Percentiles rank a stretch among this genome's conserved stretches.
Conservation (phyloP, 176 grass and related monocot species). For the Coix lacrymajobi region DNA sequence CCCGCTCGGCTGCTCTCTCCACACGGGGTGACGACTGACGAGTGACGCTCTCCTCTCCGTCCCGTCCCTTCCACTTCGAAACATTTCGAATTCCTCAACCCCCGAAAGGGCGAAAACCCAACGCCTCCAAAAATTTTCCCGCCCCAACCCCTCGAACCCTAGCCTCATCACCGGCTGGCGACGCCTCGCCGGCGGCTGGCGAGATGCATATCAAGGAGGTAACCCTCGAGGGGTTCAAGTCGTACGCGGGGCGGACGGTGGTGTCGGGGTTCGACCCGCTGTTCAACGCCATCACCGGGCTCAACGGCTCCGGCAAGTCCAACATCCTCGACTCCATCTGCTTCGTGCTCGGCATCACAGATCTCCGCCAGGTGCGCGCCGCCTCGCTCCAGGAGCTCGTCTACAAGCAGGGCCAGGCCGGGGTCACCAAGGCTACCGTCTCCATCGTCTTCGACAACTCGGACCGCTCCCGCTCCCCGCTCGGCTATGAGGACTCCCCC, state of each 20-base stretch:
- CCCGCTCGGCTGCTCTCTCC: background rate
- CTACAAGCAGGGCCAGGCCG: conserved; percentile 99
- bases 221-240: conserved; percentile 93
- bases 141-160: conserved; percentile 39
- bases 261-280: conserved; percentile 85
- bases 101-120: conserved; percentile 6
- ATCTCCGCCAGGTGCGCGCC: conserved; percentile 81
- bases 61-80: background rate
- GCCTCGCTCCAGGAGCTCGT: conserved; percentile 91
- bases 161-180: conserved; percentile 34
- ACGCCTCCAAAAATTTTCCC: conserved; percentile 25
- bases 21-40: background rate
- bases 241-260: conserved; percentile 88
- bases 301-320: conserved; percentile 94
- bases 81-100: conserved; percentile 37
- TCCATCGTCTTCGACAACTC: conserved; percentile 94
- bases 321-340: conserved; percentile 99
- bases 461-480: conserved; percentile 68
- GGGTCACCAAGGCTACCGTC: conserved; percentile 91
- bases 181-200: conserved; percentile 24
- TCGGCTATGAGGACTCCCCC: conserved; percentile 78
- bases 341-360: conserved; percentile 95
- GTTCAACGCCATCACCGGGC: conserved; percentile 98
- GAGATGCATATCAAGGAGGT: conserved; percentile 98
- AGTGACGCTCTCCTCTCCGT: background rate